Conservation (phyloP, 257 asterid genomes). For the Gentiana straminea region DNA sequence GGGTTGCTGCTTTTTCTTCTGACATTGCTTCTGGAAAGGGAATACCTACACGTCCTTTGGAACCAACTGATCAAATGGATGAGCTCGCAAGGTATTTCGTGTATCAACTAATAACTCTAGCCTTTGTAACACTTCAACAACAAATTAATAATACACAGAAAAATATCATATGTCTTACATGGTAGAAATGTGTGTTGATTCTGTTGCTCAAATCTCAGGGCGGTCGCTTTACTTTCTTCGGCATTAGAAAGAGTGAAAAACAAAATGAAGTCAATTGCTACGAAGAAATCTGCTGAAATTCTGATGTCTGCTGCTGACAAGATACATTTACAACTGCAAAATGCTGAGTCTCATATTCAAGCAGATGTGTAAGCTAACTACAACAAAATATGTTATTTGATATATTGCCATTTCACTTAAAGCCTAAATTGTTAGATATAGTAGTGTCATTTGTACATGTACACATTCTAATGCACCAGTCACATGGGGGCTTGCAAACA, state of each 20-base stretch:
- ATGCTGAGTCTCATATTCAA: conserved; percentile 66
- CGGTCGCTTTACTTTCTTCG: conserved; percentile 46
- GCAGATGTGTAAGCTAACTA: conserved; percentile 49
- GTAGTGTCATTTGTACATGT: no score
- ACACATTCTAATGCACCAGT: no score
- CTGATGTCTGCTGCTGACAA: conserved; percentile 56
- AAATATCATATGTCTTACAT: conserved; percentile 1
- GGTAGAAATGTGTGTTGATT: background rate
- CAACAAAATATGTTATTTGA: conserved; percentile 5
- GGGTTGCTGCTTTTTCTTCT: conserved; percentile 28
- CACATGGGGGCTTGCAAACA: no score
- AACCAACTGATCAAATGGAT: conserved; percentile 27
- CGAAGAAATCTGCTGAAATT: conserved; percentile 61
- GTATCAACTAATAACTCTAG: background rate
- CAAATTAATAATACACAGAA: conserved; percentile 10
- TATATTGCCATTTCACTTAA: no score
- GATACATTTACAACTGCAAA: conserved; percentile 43
- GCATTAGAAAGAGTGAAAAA: conserved; percentile 59
- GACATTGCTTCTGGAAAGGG: conserved; percentile 39
- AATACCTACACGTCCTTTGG: conserved; percentile 14
- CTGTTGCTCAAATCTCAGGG: conserved; percentile 38
- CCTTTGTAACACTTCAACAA: no score
- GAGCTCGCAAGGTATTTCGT: conserved; percentile 55
- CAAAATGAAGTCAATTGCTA: conserved; percentile 53
- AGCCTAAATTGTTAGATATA: no score